phyloP scores from a whole-genome alignment of 768 basidiomycete genomes.

The Rhodotorula kratochvilovae region DNA sequence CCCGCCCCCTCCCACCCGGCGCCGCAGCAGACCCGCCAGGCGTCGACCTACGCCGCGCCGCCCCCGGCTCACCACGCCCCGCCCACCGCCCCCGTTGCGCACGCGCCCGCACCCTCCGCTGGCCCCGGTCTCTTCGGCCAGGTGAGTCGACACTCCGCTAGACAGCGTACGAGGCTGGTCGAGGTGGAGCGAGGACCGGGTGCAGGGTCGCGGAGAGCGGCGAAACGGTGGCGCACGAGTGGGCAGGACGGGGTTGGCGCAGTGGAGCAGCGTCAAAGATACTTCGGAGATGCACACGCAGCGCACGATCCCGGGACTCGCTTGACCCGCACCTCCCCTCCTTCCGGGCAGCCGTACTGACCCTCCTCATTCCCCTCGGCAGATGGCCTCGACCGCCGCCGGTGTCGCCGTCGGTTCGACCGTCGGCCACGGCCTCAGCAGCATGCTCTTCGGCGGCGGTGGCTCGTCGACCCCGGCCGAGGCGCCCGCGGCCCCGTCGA shows the following conservation, averaged over 20 bases:
- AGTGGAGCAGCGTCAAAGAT: too few species aligned
- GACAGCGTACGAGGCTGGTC: neutral
- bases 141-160: neutral
- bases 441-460: conserved; percentile 76
- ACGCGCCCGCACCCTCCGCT: conserved; percentile 5
- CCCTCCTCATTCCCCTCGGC: neutral
- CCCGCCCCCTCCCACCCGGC: conserved; percentile 10
- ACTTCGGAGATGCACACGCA: too few species aligned
- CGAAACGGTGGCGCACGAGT: too few species aligned
- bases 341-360: neutral
- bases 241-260: too few species aligned
- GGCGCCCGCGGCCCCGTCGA: conserved; percentile 54
- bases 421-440: conserved; percentile 82
- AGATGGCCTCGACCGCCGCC: conserved; percentile 58
- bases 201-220: too few species aligned
- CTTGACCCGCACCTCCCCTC: too few species aligned
- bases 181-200: neutral
- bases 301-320: too few species aligned
- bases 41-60: conserved; percentile 31
- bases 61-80: conserved; percentile 41
- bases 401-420: conserved; percentile 82
- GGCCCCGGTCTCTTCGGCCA: conserved; percentile 24
- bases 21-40: neutral
- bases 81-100: neutral
- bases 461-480: conserved; percentile 52